Conservation (phyloP, 2,329 filamentous ascomycete species). For the Fusarium longipes region DNA sequence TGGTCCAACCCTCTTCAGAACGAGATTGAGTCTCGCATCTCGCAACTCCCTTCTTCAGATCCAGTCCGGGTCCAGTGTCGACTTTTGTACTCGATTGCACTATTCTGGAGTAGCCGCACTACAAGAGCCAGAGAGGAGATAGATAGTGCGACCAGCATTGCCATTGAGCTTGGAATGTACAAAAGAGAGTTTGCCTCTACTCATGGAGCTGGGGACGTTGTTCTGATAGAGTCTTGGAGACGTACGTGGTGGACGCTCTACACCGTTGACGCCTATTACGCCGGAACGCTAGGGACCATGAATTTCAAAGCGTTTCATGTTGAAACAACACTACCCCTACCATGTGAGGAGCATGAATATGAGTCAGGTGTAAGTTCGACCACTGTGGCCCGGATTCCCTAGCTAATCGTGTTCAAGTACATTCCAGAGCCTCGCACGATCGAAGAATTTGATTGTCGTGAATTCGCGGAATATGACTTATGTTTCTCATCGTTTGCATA, state of each 20-base stretch:
- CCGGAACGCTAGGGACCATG: constrained; percentile 46
- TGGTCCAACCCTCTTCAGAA: constrained; percentile 27
- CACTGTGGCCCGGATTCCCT: accelerated
- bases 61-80: constrained; percentile 52
- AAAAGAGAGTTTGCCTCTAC: constrained; percentile 62
- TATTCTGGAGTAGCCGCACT: constrained; percentile 51
- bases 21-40: constrained; percentile 12
- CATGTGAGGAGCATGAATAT: constrained; percentile 72
- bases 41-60: neutral
- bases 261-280: constrained; percentile 65
- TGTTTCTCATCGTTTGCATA: constrained; percentile 33
- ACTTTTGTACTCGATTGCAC: constrained; percentile 52
- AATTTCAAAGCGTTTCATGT: constrained; percentile 52
- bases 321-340: constrained; percentile 67
- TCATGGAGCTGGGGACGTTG: constrained; percentile 59
- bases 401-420: neutral
- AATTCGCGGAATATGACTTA: constrained; percentile 13
- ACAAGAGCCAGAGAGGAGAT: constrained; percentile 45
- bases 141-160: constrained; percentile 65
- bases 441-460: constrained; percentile 28
- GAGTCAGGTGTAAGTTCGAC: constrained; percentile 50
- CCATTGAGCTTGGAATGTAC: constrained; percentile 70
- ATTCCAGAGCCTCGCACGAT: constrained; percentile 24
- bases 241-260: constrained; percentile 80
- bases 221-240: constrained; percentile 69